Conservation (phyloP, 179 eudicot genomes). For the Monotropa hypopitys region DNA sequence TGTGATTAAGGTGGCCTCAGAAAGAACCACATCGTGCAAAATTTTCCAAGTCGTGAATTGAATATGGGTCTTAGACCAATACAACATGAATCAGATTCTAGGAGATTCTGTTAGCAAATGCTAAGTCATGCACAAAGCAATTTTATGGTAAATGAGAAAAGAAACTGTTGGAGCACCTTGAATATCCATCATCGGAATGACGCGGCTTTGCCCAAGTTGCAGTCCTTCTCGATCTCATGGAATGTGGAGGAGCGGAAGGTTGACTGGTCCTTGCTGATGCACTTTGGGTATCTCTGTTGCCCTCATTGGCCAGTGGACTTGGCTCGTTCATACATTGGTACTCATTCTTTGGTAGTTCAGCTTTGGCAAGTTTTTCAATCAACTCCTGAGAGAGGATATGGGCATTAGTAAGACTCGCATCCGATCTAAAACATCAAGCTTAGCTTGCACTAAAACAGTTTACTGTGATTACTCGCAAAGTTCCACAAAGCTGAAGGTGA, state of each 20-base stretch:
- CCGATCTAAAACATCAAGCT: neutral
- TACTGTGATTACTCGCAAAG: neutral
- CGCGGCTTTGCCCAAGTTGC: slow-evolving; percentile 78
- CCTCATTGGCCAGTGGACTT: slow-evolving; percentile 14
- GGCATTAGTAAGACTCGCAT: neutral
- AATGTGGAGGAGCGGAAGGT: slow-evolving; percentile 39
- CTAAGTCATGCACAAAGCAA: neutral
- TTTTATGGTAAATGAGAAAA: neutral
- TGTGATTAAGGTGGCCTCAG: neutral
- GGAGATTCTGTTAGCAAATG: neutral
- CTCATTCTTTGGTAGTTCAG: slow-evolving; percentile 55
- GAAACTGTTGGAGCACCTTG: slow-evolving; percentile 26
- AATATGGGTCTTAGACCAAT: neutral
- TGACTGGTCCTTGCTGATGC: slow-evolving; percentile 21
- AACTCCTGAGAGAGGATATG: slow-evolving; percentile 42
- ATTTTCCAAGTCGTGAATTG: neutral
- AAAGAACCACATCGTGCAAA: neutral
- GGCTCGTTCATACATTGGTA: slow-evolving; percentile 64
- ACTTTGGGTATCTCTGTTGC: slow-evolving; percentile 8
- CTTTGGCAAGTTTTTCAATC: slow-evolving; percentile 62
- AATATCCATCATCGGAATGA: slow-evolving; percentile 70
- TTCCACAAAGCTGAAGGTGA: neutral
- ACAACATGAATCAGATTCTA: neutral
- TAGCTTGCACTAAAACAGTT: neutral
- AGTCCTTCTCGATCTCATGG: slow-evolving; percentile 88